Conservation (phyloP, 805 yeast genomes). For the Ogataea philodendri region DNA sequence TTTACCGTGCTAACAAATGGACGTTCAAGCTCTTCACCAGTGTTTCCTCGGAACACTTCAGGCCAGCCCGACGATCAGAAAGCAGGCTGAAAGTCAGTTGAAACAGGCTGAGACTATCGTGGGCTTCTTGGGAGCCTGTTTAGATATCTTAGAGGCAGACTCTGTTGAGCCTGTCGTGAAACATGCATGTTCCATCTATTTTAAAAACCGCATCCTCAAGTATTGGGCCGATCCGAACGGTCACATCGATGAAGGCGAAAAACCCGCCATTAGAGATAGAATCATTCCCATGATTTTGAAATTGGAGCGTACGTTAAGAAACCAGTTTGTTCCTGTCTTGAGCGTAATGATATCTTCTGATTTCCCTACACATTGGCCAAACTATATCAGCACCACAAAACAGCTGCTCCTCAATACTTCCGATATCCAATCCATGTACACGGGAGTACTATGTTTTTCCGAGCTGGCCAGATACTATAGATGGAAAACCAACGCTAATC, state of each 20-base stretch:
- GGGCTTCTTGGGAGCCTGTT: constrained; percentile 80
- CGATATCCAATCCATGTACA: constrained; percentile 44
- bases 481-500: constrained; percentile 64
- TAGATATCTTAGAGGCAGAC: constrained; percentile 63
- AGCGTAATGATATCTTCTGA: constrained; percentile 46
- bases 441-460: constrained; percentile 73
- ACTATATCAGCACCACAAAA: constrained; percentile 47
- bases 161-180: constrained; percentile 56
- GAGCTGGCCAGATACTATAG: constrained; percentile 75
- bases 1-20: constrained; percentile 46
- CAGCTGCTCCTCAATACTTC: constrained; percentile 43
- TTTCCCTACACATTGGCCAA: constrained; percentile 50
- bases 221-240: constrained; percentile 52
- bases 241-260: constrained; percentile 66
- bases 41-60: constrained; percentile 80
- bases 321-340: constrained; percentile 52
- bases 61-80: constrained; percentile 58
- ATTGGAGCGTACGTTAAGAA: constrained; percentile 42
- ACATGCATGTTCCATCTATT: constrained; percentile 80
- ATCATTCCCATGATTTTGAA: constrained; percentile 60
- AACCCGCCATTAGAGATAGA: constrained; percentile 67
- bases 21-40: constrained; percentile 61
- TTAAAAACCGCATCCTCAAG: constrained; percentile 70
- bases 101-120: constrained; percentile 53
- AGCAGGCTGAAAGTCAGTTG: constrained; percentile 68